Evolutionary conservation across 140 eudicot genomes (phyloP).

Genomic region (Flaveria floridana): DNA sequence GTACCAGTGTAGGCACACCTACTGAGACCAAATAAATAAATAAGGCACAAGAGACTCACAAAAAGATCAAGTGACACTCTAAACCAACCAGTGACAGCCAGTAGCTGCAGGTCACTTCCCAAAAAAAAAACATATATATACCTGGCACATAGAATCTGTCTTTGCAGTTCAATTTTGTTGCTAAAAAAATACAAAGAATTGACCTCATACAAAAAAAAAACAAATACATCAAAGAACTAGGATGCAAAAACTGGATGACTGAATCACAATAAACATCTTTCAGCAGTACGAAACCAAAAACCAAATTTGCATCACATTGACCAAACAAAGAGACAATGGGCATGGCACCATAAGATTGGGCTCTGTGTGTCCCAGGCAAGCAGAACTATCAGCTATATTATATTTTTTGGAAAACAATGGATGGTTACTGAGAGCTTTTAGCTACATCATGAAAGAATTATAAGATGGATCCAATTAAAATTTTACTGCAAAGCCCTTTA

Average conservation of each 20-base stretch:
- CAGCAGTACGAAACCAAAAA: background rate
- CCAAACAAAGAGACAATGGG: background rate
- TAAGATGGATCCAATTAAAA: background rate
- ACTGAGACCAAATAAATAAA: background rate
- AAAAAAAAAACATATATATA: background rate
- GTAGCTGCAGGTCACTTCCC: background rate
- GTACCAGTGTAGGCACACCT: background rate
- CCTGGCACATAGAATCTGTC: background rate
- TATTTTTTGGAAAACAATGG: background rate
- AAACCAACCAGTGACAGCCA: constrained; percentile 6
- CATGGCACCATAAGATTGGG: background rate
- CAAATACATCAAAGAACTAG: background rate
- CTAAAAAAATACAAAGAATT: background rate
- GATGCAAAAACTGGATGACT: background rate
- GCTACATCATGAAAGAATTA: background rate
- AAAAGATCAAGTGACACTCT: background rate
- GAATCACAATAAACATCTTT: background rate
- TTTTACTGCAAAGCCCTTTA: background rate
- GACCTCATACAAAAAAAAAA: constrained; percentile 1
- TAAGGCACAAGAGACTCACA: background rate
- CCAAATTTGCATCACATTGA: background rate
- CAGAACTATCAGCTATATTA: background rate
- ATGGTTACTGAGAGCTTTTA: background rate
- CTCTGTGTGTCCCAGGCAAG: background rate
- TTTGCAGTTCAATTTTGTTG: constrained; percentile 13